These are phyloP conservation scores for Atalantia buxifolia DNA, from an alignment of 345 rosid species.

Conservation along the genomic window DNA sequence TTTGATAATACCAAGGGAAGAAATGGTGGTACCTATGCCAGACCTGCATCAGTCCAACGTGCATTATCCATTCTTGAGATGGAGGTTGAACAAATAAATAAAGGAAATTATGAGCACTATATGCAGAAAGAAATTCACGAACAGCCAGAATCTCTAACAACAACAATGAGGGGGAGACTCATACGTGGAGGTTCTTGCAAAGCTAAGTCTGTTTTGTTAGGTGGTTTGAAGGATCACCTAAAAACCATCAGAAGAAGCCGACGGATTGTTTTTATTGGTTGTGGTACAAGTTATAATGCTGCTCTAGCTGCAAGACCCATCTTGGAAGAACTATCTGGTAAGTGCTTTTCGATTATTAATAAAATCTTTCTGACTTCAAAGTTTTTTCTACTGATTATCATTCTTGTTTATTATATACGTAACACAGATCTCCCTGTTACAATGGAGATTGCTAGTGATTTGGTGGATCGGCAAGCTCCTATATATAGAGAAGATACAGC, in stretches of 20 bases:
- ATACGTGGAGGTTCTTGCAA: constrained; percentile 85
- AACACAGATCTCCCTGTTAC: constrained; percentile 84
- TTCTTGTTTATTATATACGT: neutral
- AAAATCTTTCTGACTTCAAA: neutral
- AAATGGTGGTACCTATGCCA: constrained; percentile 39
- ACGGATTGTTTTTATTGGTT: constrained; percentile 86
- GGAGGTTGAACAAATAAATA: constrained; percentile 98
- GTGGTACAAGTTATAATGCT: constrained; percentile 97
- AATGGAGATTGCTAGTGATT: constrained; percentile 98
- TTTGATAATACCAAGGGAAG: constrained; percentile 67
- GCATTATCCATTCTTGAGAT: constrained; percentile 92
- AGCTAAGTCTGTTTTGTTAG: constrained; percentile 81
- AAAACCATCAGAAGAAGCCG: constrained; percentile 90
- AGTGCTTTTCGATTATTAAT: constrained; percentile 15
- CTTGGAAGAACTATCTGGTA: constrained; percentile 95
- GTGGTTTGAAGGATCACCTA: constrained; percentile 94
- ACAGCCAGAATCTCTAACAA: constrained; percentile 92
- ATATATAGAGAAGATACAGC: constrained; percentile 98
- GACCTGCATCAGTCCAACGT: constrained; percentile 87
- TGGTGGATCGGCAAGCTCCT: constrained; percentile 90
- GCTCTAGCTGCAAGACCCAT: constrained; percentile 96
- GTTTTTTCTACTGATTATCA: neutral
- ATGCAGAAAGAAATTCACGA: constrained; percentile 99
- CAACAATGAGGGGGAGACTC: constrained; percentile 97
- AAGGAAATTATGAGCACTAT: constrained; percentile 85